Evolutionary conservation across 202 grass and related monocot genomes (phyloP).

Genomic region (Hordeum pubiflorum): DNA sequence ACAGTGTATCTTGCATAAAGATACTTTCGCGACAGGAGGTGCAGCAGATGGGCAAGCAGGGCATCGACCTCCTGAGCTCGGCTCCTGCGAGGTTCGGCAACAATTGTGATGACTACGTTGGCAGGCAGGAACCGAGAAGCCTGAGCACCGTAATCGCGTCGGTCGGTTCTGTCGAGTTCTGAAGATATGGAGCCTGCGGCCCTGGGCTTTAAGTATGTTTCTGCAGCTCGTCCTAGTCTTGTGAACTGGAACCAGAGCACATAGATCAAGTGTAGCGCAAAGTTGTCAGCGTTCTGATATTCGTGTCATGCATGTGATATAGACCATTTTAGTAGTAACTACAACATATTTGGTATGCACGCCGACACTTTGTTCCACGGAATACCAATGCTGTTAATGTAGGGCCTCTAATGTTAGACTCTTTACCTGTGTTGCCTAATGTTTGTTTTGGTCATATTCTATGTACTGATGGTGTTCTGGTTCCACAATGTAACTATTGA

Average conservation of each 20-base stretch:
- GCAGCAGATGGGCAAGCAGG: constrained; percentile 79
- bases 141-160: constrained; percentile 65
- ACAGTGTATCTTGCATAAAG: constrained; percentile 87
- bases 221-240: constrained; percentile 37
- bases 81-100: constrained; percentile 45
- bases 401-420: constrained; percentile 17
- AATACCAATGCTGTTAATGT: constrained; percentile 42
- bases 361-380: neutral
- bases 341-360: constrained; percentile 32
- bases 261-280: constrained; percentile 31
- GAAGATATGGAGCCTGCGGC: constrained; percentile 22
- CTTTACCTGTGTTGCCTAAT: neutral
- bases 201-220: constrained; percentile 24
- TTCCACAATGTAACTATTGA: constrained; percentile 3
- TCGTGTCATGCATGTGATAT: constrained; percentile 51
- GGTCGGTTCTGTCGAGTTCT: constrained; percentile 70
- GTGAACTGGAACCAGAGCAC: constrained; percentile 36
- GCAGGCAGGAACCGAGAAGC: constrained; percentile 47
- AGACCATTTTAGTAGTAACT: constrained; percentile 25
- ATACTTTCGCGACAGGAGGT: constrained; percentile 83
- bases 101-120: constrained; percentile 57
- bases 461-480: constrained; percentile 2
- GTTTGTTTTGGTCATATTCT: neutral
- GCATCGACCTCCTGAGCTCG: constrained; percentile 49
- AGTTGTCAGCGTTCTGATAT: constrained; percentile 23